These are phyloP conservation scores for Eragrostis tef DNA, from an alignment of 202 grass and related monocot genomes.

Conservation along the genomic window DNA sequence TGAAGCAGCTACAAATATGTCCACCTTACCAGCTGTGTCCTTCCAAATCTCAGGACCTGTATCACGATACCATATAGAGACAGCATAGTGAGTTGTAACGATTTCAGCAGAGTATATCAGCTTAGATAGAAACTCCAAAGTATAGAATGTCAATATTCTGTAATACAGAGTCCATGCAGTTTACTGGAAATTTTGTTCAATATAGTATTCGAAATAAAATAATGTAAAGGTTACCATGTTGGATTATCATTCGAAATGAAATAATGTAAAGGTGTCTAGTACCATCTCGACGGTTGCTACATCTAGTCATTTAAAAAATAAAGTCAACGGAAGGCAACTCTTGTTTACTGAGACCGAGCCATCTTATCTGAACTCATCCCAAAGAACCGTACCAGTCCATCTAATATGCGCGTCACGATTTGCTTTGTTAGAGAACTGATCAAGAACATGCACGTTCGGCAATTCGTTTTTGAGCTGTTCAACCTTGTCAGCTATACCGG, in stretches of 20 bases:
- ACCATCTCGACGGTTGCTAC: too few relatives aligned
- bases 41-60: conserved; percentile 95
- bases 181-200: not conserved
- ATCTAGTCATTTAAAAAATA: too few relatives aligned
- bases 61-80: not conserved
- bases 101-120: not conserved
- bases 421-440: conserved; percentile 70
- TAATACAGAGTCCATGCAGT: not conserved
- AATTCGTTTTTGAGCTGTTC: conserved; percentile 77
- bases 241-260: conserved; percentile 13
- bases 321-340: not conserved
- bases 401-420: conserved; percentile 76
- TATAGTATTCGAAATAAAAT: too few relatives aligned
- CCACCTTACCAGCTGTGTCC: conserved; percentile 89
- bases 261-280: not conserved
- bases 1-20: conserved; percentile 75
- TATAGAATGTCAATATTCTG: not conserved
- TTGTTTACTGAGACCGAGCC: conserved; percentile 13
- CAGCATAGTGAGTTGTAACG: not conserved
- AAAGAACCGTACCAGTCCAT: conserved; percentile 68
- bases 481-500: conserved; percentile 47
- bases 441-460: conserved; percentile 77
- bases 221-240: not conserved
- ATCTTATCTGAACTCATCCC: not conserved
- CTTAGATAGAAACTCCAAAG: not conserved